Conservation (phyloP, 2,329 filamentous ascomycete genomes). For the Exserohilum turcica region DNA sequence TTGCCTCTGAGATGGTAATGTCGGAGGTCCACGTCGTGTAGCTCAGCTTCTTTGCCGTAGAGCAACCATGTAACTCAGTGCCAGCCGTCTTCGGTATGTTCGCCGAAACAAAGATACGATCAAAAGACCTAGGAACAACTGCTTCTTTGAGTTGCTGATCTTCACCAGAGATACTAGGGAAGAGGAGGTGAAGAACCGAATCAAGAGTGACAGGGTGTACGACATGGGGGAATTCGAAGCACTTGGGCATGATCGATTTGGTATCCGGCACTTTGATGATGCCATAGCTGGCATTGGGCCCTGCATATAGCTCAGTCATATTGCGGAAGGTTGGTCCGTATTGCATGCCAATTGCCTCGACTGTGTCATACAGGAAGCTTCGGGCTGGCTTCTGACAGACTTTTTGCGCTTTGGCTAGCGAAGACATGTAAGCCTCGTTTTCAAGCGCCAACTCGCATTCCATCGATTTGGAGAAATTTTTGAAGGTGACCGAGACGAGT, state of each 20-base stretch:
- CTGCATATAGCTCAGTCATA: constrained; percentile 20
- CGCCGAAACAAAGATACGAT: constrained; percentile 7
- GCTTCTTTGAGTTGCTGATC: constrained; percentile 16
- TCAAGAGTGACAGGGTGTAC: constrained; percentile 13
- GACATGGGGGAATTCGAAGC: constrained; percentile 4
- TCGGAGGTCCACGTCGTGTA: constrained; percentile 9
- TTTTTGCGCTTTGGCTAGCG: background rate
- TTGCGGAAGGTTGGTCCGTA: constrained; percentile 16
- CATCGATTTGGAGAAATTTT: constrained; percentile 6
- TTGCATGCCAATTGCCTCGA: constrained; percentile 10
- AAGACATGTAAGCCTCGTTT: constrained; percentile 3
- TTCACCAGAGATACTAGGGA: constrained; percentile 14
- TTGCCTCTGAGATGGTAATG: constrained; percentile 7
- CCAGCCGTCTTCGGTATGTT: constrained; percentile 1
- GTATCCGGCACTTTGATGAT: constrained; percentile 8
- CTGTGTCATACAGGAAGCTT: constrained; percentile 12
- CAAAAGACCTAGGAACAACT: constrained; percentile 5
- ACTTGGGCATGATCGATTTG: constrained; percentile 6
- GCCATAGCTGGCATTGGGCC: background rate
- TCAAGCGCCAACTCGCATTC: constrained; percentile 1
- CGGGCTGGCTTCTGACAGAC: constrained; percentile 7
- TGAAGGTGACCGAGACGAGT: constrained; percentile 3
- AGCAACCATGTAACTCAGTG: constrained; percentile 5
- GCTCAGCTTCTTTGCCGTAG: constrained; percentile 11
- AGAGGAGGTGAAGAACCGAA: constrained; percentile 7